Conservation (phyloP, 805 yeast species). For the Sugiyamaella smithiae region DNA sequence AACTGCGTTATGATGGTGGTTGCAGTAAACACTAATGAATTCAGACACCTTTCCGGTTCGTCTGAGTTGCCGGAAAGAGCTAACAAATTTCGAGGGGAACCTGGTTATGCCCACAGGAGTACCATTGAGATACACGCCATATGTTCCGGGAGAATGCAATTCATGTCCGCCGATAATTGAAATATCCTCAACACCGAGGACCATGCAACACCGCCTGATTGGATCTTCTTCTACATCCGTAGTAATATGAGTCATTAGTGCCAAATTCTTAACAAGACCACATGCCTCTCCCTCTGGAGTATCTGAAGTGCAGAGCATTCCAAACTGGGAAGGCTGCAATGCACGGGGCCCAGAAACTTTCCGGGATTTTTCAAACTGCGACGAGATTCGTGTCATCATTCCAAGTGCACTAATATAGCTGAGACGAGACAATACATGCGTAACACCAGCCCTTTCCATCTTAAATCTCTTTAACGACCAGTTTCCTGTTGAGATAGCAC, state of each 20-base stretch:
- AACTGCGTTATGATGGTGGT: constrained; percentile 86
- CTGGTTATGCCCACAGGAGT: constrained; percentile 87
- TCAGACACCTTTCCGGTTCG: constrained; percentile 83
- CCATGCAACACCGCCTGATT: constrained; percentile 66
- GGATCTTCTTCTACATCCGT: constrained; percentile 97
- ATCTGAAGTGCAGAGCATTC: constrained; percentile 98
- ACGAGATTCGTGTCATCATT: constrained; percentile 98
- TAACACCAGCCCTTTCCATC: constrained; percentile 99
- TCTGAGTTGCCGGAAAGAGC: constrained; percentile 73
- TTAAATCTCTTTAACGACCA: constrained; percentile 98
- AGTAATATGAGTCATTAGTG: constrained; percentile 97
- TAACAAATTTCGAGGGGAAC: constrained; percentile 79
- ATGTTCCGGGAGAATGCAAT: constrained; percentile 71
- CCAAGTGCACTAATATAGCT: constrained; percentile 94
- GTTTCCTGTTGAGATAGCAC: constrained; percentile 98
- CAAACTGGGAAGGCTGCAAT: constrained; percentile 97
- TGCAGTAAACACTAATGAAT: constrained; percentile 86
- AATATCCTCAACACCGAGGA: constrained; percentile 88
- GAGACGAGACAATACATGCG: constrained; percentile 88
- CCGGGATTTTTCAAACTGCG: constrained; percentile 97
- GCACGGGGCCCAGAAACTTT: constrained; percentile 99
- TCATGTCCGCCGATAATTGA: constrained; percentile 77
- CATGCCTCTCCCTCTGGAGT: constrained; percentile 99
- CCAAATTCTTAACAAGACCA: constrained; percentile 95
- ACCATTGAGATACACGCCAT: constrained; percentile 89